phyloP scores from a whole-genome alignment of 2,329 filamentous ascomycete species.

The Aspergillus uvarum region DNA sequence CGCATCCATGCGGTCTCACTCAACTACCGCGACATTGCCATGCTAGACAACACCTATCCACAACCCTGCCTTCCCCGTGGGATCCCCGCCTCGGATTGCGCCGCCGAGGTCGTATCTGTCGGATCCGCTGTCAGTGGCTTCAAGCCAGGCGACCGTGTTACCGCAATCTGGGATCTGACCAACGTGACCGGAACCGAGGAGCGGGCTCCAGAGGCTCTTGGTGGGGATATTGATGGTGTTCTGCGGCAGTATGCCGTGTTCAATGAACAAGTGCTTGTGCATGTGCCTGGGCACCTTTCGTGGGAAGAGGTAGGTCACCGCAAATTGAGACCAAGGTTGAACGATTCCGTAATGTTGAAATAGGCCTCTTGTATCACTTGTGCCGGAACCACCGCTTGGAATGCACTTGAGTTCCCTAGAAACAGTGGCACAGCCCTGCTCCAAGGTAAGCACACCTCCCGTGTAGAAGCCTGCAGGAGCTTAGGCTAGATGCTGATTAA shows the following conservation, averaged over 20 bases:
- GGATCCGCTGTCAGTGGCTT: slow-evolving; percentile 54
- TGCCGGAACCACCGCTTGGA: slow-evolving; percentile 47
- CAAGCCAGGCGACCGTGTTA: slow-evolving; percentile 54
- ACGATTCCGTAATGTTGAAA: background rate
- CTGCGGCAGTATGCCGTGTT: slow-evolving; percentile 41
- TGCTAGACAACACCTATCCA: slow-evolving; percentile 49
- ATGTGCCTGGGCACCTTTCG: slow-evolving; percentile 29
- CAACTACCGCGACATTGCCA: slow-evolving; percentile 44
- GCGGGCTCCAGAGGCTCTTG: slow-evolving; percentile 20
- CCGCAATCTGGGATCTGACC: slow-evolving; percentile 13
- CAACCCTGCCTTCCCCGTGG: slow-evolving; percentile 49
- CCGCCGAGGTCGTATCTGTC: slow-evolving; percentile 45
- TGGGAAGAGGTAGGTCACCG: slow-evolving; percentile 28
- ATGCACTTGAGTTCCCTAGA: slow-evolving; percentile 37
- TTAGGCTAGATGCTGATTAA: slow-evolving; percentile 14
- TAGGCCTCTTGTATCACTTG: slow-evolving; percentile 30
- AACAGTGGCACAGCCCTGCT: slow-evolving; percentile 19
- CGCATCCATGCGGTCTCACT: slow-evolving; percentile 49
- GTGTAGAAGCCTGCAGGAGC: too few relatives aligned
- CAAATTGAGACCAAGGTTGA: slow-evolving; percentile 6
- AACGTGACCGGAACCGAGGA: slow-evolving; percentile 12
- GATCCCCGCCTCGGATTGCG: slow-evolving; percentile 43
- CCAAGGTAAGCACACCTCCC: background rate
- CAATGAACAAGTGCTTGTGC: slow-evolving; percentile 34
- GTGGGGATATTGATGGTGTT: slow-evolving; percentile 36